These are phyloP conservation scores for Ajuga chamaepitys DNA, from an alignment of 257 asterid species.

Conservation along the genomic window DNA sequence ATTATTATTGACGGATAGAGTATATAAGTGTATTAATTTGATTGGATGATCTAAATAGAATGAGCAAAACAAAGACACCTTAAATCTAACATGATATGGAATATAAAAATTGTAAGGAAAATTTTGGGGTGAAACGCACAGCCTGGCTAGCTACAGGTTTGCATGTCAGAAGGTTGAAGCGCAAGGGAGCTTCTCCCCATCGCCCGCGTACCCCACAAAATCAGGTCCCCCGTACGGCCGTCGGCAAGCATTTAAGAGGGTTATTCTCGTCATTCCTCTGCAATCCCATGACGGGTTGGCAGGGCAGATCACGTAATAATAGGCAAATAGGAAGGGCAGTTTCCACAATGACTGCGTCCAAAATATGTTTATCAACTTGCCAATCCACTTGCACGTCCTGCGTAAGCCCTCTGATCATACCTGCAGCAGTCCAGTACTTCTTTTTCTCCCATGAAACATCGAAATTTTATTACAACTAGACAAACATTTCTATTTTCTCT, in stretches of 20 bases:
- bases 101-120: too few species aligned
- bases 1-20: too few species aligned
- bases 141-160: too few species aligned
- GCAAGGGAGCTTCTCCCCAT: background rate
- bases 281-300: background rate
- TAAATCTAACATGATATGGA: too few species aligned
- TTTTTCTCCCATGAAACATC: slow-evolving; percentile 21
- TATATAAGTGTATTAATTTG: too few species aligned
- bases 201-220: slow-evolving; percentile 7
- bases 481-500: slow-evolving; percentile 8
- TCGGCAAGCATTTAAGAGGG: slow-evolving; percentile 12
- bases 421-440: background rate
- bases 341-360: slow-evolving; percentile 25
- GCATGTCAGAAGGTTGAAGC: background rate
- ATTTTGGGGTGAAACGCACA: too few species aligned
- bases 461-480: slow-evolving; percentile 31
- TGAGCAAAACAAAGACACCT: too few species aligned
- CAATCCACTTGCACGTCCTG: slow-evolving; percentile 47
- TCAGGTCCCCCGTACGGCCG: slow-evolving; percentile 11
- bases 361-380: slow-evolving; percentile 43
- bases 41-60: too few species aligned
- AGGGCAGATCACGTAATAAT: slow-evolving; percentile 29
- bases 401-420: slow-evolving; percentile 11
- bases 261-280: slow-evolving; percentile 4
- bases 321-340: slow-evolving; percentile 12